Base-by-base conservation (phyloP, 352 stramenopile genomes). In the Phytophthora tubulina region DNA sequence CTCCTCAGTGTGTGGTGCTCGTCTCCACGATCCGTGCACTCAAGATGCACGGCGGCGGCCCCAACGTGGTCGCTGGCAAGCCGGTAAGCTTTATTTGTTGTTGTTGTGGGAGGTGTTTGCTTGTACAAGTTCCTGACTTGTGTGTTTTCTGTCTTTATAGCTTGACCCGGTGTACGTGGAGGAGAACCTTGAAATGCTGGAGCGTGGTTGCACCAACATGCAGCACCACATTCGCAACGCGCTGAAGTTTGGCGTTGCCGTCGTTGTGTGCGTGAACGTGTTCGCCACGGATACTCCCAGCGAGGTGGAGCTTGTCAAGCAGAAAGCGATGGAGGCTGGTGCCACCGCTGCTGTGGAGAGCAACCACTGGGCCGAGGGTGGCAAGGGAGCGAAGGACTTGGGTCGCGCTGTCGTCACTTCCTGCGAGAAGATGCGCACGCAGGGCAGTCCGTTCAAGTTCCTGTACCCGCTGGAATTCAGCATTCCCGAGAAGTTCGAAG, bases 31-130 rank as follows among this genome's bases (percentile, higher is more conserved):
- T 99, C 33, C 95, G 98, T 39, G 98, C 98, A 35, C 80, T 99
- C 27, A 99, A 99, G 85, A 99, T 99, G 94, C 97, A 99, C 84
- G 98, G 98, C 35, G 98, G 98, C n/a, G 98, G 96, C 14, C 96
- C 97, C 54, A 94, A 95, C 35, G 97, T 99, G 15, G 91, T 91
- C 35, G 96, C 97, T 11, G 97, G 96, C 5, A 96, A 98, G 65
- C 94, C 95, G 38, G 83, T 99, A 67, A 21, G 46, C 63, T 86
- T 59, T 45, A 52, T 31, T 44, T 64, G 9, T 4, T 31, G 36
- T 14, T 65, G 11, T 45, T 27, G 44, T 42, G 33, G 36, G 21
- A 27, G 21, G 21, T 27, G 21, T 27, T 27, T 27, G 21, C 21
- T 27, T 27, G 21, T 27, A 27, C 21, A 27, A 27, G 21, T 27